phyloP scores from a whole-genome alignment of 257 asterid species.

The Penstemon barbatus region DNA sequence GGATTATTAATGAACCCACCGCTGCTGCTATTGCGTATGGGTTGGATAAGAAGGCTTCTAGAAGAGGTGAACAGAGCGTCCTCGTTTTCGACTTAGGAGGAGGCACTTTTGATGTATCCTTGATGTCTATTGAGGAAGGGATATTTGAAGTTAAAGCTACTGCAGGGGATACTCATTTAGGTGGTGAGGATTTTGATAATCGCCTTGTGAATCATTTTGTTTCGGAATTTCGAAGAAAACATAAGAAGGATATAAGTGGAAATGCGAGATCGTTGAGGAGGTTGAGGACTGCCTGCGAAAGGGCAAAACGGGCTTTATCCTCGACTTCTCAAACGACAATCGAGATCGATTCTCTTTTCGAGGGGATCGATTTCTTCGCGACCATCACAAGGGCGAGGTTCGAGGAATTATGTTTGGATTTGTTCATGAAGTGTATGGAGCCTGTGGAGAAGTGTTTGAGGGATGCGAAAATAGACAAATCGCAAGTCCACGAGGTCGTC shows the following conservation, averaged over 20 bases:
- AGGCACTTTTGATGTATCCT: slow-evolving; percentile 63
- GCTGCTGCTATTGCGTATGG: slow-evolving; percentile 71
- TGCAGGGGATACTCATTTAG: slow-evolving; percentile 65
- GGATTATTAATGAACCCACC: slow-evolving; percentile 62
- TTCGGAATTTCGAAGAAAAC: slow-evolving; percentile 49
- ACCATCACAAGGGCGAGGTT: slow-evolving; percentile 57
- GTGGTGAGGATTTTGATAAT: slow-evolving; percentile 69
- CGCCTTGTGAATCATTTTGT: slow-evolving; percentile 57
- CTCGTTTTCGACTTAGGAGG: slow-evolving; percentile 59
- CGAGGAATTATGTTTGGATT: slow-evolving; percentile 59
- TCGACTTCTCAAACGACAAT: slow-evolving; percentile 54
- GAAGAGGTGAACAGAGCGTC: slow-evolving; percentile 44
- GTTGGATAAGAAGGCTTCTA: slow-evolving; percentile 44
- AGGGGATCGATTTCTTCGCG: slow-evolving; percentile 58
- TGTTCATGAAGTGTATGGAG: slow-evolving; percentile 60
- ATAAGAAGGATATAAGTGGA: slow-evolving; percentile 55
- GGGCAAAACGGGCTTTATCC: slow-evolving; percentile 50
- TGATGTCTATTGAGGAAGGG: slow-evolving; percentile 60
- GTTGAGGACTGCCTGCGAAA: slow-evolving; percentile 50
- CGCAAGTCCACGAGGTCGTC: slow-evolving; percentile 49
- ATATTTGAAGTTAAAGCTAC: slow-evolving; percentile 59
- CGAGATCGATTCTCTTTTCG: slow-evolving; percentile 52
- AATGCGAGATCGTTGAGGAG: slow-evolving; percentile 51
- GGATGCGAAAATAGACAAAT: slow-evolving; percentile 53
- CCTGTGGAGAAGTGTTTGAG: slow-evolving; percentile 65